Percentiles rank a stretch among this genome's conserved stretches.
Evolutionary conservation across 257 asterid species (phyloP).

Genomic region (Rhazya stricta): DNA sequence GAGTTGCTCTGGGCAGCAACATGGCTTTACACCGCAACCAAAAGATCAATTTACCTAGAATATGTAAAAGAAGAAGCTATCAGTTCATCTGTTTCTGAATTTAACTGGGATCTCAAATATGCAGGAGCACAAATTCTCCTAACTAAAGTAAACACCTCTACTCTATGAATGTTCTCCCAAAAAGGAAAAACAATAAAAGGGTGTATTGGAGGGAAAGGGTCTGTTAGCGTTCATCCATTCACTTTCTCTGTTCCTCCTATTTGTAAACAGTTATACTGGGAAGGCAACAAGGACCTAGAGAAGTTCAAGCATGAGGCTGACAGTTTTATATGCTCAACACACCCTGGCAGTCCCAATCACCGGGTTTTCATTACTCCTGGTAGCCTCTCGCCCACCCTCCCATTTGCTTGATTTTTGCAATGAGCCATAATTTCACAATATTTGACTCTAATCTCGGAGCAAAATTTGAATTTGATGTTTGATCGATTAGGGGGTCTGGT

Average conservation of each 20-base stretch:
- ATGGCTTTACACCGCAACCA: constrained; percentile 68
- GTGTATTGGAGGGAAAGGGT: neutral
- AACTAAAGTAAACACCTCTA: constrained; percentile 34
- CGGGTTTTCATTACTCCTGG: constrained; percentile 66
- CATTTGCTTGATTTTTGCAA: too few species aligned
- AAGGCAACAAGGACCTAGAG: constrained; percentile 48
- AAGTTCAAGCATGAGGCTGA: constrained; percentile 66
- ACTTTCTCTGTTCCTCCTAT: neutral
- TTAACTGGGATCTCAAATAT: constrained; percentile 83
- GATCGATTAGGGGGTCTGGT: constrained; percentile 51
- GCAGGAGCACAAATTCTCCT: constrained; percentile 78
- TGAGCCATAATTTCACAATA: neutral
- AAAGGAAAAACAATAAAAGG: too few species aligned
- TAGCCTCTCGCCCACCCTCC: constrained; percentile 3
- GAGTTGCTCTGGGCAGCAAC: constrained; percentile 92
- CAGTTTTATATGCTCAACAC: constrained; percentile 48
- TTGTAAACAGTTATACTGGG: constrained; percentile 37
- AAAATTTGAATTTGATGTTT: neutral
- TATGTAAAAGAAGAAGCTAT: constrained; percentile 52
- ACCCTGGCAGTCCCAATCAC: constrained; percentile 68
- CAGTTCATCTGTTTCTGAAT: constrained; percentile 58
- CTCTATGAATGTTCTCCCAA: neutral
- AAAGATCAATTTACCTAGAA: constrained; percentile 37
- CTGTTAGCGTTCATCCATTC: neutral
- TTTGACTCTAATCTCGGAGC: neutral